Evolutionary conservation across 1,284 basidiomycete genomes (phyloP).

Genomic region (Ganoderma meredithae): DNA sequence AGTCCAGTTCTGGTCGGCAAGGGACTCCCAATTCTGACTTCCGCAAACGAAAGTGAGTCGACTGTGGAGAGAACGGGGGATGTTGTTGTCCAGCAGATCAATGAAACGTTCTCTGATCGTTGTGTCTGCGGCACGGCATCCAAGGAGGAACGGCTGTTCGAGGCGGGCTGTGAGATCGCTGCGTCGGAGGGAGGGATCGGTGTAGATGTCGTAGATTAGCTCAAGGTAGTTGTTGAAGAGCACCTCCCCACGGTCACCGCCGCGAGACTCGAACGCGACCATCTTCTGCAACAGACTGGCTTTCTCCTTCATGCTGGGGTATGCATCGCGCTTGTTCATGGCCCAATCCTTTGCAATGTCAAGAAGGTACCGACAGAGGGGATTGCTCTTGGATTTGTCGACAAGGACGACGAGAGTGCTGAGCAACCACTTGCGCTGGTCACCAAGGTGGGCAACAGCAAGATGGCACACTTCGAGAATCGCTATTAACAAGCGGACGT

Average conservation of each 20-base stretch:
- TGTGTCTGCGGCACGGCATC: slow-evolving; percentile 87
- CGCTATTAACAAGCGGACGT: slow-evolving; percentile 67
- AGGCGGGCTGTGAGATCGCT: slow-evolving; percentile 95
- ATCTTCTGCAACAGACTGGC: slow-evolving; percentile 91
- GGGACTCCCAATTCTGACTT: slow-evolving; percentile 94
- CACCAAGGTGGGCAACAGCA: slow-evolving; percentile 69
- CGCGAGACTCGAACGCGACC: slow-evolving; percentile 84
- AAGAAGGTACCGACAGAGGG: slow-evolving; percentile 88
- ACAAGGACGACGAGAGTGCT: slow-evolving; percentile 82
- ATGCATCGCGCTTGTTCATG: slow-evolving; percentile 81
- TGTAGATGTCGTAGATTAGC: slow-evolving; percentile 95
- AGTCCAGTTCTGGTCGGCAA: slow-evolving; percentile 96
- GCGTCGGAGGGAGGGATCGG: slow-evolving; percentile 83
- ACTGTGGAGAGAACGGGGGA: slow-evolving; percentile 83
- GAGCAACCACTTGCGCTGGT: slow-evolving; percentile 79
- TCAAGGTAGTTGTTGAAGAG: slow-evolving; percentile 90
- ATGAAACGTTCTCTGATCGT: slow-evolving; percentile 88
- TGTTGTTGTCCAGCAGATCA: slow-evolving; percentile 89
- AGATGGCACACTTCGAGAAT: slow-evolving; percentile 79
- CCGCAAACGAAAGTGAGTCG: slow-evolving; percentile 93
- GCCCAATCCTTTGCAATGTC: slow-evolving; percentile 92
- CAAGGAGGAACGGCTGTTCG: slow-evolving; percentile 93
- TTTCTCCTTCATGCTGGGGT: slow-evolving; percentile 97
- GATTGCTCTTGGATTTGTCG: slow-evolving; percentile 89
- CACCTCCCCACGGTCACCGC: slow-evolving; percentile 71